These are phyloP conservation scores for Cladosporium sp. DNA, from an alignment of 2,329 filamentous ascomycete genomes.

Conservation along the genomic window DNA sequence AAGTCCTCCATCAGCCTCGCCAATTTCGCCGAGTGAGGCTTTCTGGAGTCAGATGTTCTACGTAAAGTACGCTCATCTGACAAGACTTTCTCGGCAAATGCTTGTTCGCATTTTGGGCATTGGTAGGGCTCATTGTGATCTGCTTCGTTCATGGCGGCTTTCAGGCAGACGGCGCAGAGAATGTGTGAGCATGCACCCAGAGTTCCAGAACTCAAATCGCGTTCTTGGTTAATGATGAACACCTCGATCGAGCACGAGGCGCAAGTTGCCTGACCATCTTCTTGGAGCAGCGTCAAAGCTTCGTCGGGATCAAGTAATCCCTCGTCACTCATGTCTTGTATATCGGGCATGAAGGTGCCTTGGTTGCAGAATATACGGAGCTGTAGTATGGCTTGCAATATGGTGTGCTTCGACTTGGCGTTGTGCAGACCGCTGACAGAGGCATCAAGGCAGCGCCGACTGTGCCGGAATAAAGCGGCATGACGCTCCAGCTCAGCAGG, in stretches of 20 bases:
- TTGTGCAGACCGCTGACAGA: background rate
- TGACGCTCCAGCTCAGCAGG: background rate
- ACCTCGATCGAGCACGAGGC: background rate
- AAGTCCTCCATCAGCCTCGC: background rate
- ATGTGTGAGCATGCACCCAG: background rate
- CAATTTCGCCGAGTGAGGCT: background rate
- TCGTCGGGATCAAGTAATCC: constrained; percentile 22
- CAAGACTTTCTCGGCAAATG: background rate
- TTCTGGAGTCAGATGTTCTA: background rate
- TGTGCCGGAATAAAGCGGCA: background rate
- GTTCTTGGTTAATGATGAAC: constrained; percentile 8
- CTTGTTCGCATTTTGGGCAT: background rate
- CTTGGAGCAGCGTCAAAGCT: constrained; percentile 13
- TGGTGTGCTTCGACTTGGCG: constrained; percentile 1
- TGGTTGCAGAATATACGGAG: constrained; percentile 25
- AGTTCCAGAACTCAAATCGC: background rate
- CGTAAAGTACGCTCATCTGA: background rate
- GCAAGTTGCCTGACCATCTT: constrained; percentile 15
- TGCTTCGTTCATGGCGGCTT: background rate
- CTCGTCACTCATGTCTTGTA: background rate
- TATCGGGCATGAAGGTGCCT: constrained; percentile 21
- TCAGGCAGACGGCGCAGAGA: background rate
- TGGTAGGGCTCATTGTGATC: background rate
- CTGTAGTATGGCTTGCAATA: constrained; percentile 23
- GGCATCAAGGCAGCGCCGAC: background rate